Base-by-base conservation (phyloP, 495 filamentous ascomycete genomes). In the Jackrogersella minutella region DNA sequence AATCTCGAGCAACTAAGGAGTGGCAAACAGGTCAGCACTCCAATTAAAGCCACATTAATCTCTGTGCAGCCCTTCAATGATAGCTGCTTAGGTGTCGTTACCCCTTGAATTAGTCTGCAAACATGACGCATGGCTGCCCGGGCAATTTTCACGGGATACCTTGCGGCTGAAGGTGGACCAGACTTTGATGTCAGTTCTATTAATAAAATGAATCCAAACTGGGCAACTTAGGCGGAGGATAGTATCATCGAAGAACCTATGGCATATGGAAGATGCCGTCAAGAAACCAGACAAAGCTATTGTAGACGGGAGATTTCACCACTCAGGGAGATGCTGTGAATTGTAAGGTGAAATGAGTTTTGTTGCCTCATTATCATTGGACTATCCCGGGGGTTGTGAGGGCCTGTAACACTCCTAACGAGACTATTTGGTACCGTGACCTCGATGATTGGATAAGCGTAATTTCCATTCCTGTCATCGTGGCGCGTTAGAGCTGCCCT, bases 111-210 rank as follows among this genome's bases (percentile, higher is more conserved):
- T 28, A 41, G 40, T 36, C 30, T 52, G 28, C 39, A 49, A 62
- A 39, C 43, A 37, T 33, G 31, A 43, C 26, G 37, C 26, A 56
- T 61, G 24, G 64, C 14, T 44, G 52, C 24, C 53, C 44, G 33
- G 50, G 16, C 17, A 40, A 26, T 39, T 58, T 51, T 31, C 37
- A 67, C 31, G 17, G 31, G 8, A 50, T 22, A 21, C 24, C 16
- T 58, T 62, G 64, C 58, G 58, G 58, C 64, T 62, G 51, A 62
- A 62, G 37, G 44, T 19, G 26, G 11, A 19, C 41, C 19, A 21
- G 37, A 21, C 19, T 30, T 37, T 17, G 17, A 16, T 58, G 21
- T 33, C 6, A 16, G 22, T 62, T 52, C 64, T 62, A 58, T 46
- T 52, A 49, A 58, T 61, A 68, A 43, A 26, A 33, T 28, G 16